Evolutionary conservation across 2,329 filamentous ascomycete species (phyloP).

Genomic region (Colletotrichum graminicola): DNA sequence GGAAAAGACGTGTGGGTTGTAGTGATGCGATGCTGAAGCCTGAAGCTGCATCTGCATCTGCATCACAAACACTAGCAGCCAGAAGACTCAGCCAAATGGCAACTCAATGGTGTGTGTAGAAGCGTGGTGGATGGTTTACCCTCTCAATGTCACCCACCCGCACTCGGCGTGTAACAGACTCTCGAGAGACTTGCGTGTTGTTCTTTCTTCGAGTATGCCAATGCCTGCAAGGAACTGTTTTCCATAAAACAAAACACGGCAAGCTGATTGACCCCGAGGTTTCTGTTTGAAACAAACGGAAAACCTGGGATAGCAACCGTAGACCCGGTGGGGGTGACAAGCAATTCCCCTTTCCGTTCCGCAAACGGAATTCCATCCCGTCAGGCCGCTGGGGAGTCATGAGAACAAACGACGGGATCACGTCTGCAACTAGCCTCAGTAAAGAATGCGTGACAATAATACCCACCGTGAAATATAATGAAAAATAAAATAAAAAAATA

Average conservation of each 20-base stretch:
- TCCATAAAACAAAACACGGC: background rate
- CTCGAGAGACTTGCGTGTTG: background rate
- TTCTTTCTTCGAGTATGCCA: background rate
- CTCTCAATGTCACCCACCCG: constrained; percentile 26
- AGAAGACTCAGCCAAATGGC: constrained; percentile 22
- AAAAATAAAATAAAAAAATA: background rate
- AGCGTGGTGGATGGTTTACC: constrained; percentile 13
- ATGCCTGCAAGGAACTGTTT: background rate
- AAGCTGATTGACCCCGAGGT: background rate
- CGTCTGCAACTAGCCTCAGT: constrained; percentile 34
- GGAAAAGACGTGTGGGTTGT: background rate
- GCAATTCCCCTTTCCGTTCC: constrained; percentile 19
- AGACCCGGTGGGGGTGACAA: constrained; percentile 9
- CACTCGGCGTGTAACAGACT: background rate
- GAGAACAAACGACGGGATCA: constrained; percentile 31
- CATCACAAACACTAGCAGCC: constrained; percentile 19
- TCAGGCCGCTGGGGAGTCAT: constrained; percentile 5
- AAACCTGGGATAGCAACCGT: constrained; percentile 27
- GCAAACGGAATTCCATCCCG: constrained; percentile 37
- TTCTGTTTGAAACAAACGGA: background rate
- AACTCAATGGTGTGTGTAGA: constrained; percentile 10
- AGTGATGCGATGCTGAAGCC: constrained; percentile 37
- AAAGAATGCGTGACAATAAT: background rate
- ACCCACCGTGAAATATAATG: background rate
- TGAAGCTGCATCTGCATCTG: constrained; percentile 7